A percentile compares a stretch with the other conserved stretches of the same genome.
phyloP scores from a whole-genome alignment of 129 eudicot species.

The Lactuca sativa region DNA sequence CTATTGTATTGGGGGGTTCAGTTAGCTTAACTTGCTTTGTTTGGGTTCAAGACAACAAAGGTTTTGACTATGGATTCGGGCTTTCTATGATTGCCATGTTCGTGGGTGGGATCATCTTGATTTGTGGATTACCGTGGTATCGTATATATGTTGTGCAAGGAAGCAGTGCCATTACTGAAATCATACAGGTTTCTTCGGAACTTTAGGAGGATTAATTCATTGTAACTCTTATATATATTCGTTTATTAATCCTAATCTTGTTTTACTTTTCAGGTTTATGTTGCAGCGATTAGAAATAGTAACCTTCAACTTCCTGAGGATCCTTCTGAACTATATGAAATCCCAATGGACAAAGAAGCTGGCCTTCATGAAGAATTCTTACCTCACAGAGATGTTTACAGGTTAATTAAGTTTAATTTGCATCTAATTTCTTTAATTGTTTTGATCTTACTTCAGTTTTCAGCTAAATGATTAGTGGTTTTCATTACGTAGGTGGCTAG shows the following conservation, averaged over 20 bases:
- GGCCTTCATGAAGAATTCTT: slow-evolving; percentile 43
- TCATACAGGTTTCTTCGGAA: slow-evolving; percentile 50
- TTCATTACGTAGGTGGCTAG: slow-evolving; percentile 48
- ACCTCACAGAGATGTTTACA: slow-evolving; percentile 59
- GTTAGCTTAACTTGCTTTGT: slow-evolving; percentile 51
- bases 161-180: slow-evolving; percentile 54
- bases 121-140: slow-evolving; percentile 46
- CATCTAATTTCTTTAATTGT: neutral
- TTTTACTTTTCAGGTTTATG: slow-evolving; percentile 46
- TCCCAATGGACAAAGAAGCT: slow-evolving; percentile 51
- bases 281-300: slow-evolving; percentile 69
- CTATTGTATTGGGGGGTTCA: slow-evolving; percentile 41
- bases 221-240: neutral
- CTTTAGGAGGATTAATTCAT: neutral
- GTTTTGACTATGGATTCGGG: slow-evolving; percentile 62
- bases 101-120: slow-evolving; percentile 32
- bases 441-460: neutral
- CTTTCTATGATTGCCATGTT: slow-evolving; percentile 49
- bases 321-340: slow-evolving; percentile 49
- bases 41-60: slow-evolving; percentile 66
- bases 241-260: neutral
- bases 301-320: slow-evolving; percentile 59
- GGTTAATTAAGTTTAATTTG: slow-evolving; percentile 34
- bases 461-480: neutral
- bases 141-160: slow-evolving; percentile 56